Conservation (phyloP, 805 yeast genomes). For the Pichia pseudocactophila region DNA sequence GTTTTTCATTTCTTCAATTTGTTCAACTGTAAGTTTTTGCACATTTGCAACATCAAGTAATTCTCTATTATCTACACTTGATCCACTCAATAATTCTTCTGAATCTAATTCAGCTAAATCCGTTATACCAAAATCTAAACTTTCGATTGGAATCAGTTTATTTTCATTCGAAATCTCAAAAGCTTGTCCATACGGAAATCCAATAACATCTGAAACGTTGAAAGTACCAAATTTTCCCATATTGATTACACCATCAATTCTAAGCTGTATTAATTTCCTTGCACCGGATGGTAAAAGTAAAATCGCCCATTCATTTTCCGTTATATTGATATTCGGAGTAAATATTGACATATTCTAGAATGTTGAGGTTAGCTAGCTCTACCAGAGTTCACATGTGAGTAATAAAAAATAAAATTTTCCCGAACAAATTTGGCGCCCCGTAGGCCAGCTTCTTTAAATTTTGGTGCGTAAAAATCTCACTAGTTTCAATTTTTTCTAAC, state of each 20-base stretch:
- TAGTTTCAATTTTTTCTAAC: too few species aligned
- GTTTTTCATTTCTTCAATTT: slow-evolving; percentile 75
- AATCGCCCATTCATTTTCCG: slow-evolving; percentile 47
- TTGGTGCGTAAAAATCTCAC: too few species aligned
- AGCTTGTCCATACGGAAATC: slow-evolving; percentile 79
- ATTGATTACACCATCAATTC: slow-evolving; percentile 49
- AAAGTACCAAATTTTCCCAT: slow-evolving; percentile 92
- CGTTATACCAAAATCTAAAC: slow-evolving; percentile 13
- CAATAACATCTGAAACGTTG: slow-evolving; percentile 62
- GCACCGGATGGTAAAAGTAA: slow-evolving; percentile 78
- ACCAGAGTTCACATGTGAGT: too few species aligned
- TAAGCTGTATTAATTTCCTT: slow-evolving; percentile 60
- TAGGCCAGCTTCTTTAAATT: too few species aligned
- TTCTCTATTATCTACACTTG: slow-evolving; percentile 41
- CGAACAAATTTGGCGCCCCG: too few species aligned
- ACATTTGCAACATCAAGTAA: slow-evolving; percentile 60
- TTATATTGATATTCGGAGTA: slow-evolving; percentile 26
- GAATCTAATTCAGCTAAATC: slow-evolving; percentile 18
- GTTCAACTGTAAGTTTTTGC: slow-evolving; percentile 68
- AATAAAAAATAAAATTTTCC: too few species aligned
- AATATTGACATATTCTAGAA: slow-evolving; percentile 10
- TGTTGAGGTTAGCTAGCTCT: neutral
- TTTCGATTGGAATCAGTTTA: slow-evolving; percentile 39
- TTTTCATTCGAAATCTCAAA: slow-evolving; percentile 68
- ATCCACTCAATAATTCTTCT: slow-evolving; percentile 19